These are phyloP conservation scores for Malassezia nana DNA, from an alignment of 1,284 basidiomycete genomes.

Conservation along the genomic window DNA sequence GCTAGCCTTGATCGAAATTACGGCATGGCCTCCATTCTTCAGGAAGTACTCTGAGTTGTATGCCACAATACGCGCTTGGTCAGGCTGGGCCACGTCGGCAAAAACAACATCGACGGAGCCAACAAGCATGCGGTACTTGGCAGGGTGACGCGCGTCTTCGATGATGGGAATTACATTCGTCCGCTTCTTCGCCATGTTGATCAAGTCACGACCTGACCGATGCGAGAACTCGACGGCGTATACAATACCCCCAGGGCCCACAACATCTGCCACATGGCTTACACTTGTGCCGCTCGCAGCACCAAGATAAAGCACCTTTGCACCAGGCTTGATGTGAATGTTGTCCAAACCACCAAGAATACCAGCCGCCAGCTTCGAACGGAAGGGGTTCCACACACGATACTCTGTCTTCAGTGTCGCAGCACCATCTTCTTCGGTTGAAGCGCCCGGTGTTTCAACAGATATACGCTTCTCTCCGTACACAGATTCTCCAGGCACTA, in stretches of 20 bases:
- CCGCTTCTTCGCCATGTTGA: slow-evolving; percentile 98
- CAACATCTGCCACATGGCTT: slow-evolving; percentile 94
- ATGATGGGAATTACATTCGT: slow-evolving; percentile 98
- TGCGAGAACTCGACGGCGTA: slow-evolving; percentile 98
- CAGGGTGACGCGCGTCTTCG: slow-evolving; percentile 84
- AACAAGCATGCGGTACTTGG: slow-evolving; percentile 47
- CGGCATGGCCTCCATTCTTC: slow-evolving; percentile 80
- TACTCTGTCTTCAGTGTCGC: slow-evolving; percentile 77
- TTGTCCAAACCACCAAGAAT: slow-evolving; percentile 89
- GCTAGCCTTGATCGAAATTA: slow-evolving; percentile 98
- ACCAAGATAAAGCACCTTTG: slow-evolving; percentile 94
- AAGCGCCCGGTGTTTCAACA: slow-evolving; percentile 54
- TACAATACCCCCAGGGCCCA: slow-evolving; percentile 90
- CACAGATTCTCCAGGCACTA: slow-evolving; percentile 92
- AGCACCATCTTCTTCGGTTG: slow-evolving; percentile 55
- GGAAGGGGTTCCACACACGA: slow-evolving; percentile 98
- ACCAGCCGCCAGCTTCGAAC: slow-evolving; percentile 91
- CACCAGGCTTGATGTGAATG: slow-evolving; percentile 85
- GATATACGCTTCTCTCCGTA: slow-evolving; percentile 79
- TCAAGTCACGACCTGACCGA: slow-evolving; percentile 90
- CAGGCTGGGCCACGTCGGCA: slow-evolving; percentile 94
- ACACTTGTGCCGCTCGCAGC: slow-evolving; percentile 92
- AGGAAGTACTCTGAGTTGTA: slow-evolving; percentile 93
- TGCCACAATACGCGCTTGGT: slow-evolving; percentile 73
- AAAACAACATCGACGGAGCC: slow-evolving; percentile 54